Evolutionary conservation across 2,329 filamentous ascomycete species (phyloP).

Genomic region (Fusarium xyrophilum): DNA sequence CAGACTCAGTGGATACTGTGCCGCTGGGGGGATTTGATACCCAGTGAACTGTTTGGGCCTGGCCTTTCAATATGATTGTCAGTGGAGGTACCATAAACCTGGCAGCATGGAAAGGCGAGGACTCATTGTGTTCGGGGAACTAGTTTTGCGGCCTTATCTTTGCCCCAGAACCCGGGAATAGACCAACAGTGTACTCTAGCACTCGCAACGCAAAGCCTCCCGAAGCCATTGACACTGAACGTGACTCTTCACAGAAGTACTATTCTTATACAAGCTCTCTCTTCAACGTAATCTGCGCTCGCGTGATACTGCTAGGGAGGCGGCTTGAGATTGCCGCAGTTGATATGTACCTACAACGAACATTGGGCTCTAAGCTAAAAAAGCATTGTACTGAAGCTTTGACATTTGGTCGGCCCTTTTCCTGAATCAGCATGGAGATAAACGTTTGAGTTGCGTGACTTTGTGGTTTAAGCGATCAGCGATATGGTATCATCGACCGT

Average conservation of each 20-base stretch:
- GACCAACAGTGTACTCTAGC: neutral
- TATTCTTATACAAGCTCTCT: too few species aligned
- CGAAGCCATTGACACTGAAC: fast-evolving
- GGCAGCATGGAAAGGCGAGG: too few species aligned
- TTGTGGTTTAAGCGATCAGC: neutral
- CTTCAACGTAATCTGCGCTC: fast-evolving
- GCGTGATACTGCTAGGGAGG: too few species aligned
- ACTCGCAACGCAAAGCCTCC: neutral
- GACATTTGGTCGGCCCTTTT: fast-evolving
- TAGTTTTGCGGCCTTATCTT: fast-evolving
- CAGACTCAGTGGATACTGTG: too few species aligned
- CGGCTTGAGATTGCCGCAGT: too few species aligned
- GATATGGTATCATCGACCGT: fast-evolving
- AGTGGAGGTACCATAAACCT: too few species aligned
- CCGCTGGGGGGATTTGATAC: too few species aligned
- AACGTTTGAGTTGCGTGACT: fast-evolving
- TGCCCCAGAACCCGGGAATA: neutral
- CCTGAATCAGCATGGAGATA: fast-evolving
- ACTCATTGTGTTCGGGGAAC: neutral
- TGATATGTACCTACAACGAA: too few species aligned
- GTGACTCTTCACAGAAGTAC: fast-evolving
- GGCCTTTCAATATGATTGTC: too few species aligned
- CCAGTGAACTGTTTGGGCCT: too few species aligned
- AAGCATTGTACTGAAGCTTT: too few species aligned
- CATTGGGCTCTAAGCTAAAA: neutral